Evolutionary conservation across 371 early-diverging fungal species (phyloP).

Genomic region (Lichtheimia corymbifera): DNA sequence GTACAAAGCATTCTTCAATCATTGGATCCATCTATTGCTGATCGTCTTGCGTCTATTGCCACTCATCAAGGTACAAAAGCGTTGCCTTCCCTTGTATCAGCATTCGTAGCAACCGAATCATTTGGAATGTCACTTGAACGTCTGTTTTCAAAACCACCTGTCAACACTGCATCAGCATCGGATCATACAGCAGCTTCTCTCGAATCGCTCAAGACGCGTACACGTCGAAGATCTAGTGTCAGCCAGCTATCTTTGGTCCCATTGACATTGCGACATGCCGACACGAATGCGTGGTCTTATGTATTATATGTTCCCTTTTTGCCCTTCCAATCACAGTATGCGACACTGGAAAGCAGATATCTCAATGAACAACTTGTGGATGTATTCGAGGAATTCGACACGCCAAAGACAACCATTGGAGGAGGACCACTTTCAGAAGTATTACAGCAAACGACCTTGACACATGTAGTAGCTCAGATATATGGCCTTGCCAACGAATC

Average conservation of each 20-base stretch:
- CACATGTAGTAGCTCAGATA: constrained; percentile 35
- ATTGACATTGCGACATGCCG: constrained; percentile 26
- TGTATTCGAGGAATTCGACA: constrained; percentile 24
- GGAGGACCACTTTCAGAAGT: constrained; percentile 9
- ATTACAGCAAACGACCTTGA: neutral
- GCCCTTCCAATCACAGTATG: constrained; percentile 64
- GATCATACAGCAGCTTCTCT: constrained; percentile 9
- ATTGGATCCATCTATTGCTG: constrained; percentile 58
- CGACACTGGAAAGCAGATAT: constrained; percentile 50
- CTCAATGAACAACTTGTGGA: constrained; percentile 28
- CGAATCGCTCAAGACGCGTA: constrained; percentile 16
- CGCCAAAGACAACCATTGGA: constrained; percentile 8
- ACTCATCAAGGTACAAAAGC: constrained; percentile 36
- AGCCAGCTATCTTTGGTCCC: constrained; percentile 18
- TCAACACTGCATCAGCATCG: constrained; percentile 23
- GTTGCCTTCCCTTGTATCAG: constrained; percentile 35
- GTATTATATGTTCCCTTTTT: constrained; percentile 63
- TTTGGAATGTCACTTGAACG: constrained; percentile 60
- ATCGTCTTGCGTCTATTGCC: constrained; percentile 26
- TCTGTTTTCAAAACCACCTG: constrained; percentile 48
- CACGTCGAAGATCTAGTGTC: constrained; percentile 20
- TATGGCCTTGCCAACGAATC: constrained; percentile 48
- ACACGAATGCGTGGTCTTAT: constrained; percentile 52
- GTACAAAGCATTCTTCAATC: constrained; percentile 56
- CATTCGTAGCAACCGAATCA: constrained; percentile 50